A percentile compares a stretch with the other conserved stretches of the same genome.
phyloP scores from a whole-genome alignment of 129 eudicot species.

The Mikania micrantha region DNA sequence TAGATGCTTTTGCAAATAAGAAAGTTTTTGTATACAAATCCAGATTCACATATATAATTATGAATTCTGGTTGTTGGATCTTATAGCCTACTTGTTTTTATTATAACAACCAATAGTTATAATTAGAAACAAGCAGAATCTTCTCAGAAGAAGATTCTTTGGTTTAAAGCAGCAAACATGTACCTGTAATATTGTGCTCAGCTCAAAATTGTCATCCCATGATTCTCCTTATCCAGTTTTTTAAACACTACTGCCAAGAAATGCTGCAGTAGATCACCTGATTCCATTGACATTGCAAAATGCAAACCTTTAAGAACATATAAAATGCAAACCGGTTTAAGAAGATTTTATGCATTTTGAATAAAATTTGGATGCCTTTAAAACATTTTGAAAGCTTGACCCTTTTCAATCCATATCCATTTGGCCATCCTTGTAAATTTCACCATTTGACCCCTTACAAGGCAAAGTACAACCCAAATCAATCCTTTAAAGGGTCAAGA shows the following conservation, averaged over 20 bases:
- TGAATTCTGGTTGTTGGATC: background rate
- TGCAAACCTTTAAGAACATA: constrained; percentile 10
- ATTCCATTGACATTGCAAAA: constrained; percentile 20
- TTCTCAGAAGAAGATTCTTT: background rate
- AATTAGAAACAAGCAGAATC: background rate
- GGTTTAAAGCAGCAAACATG: constrained; percentile 4
- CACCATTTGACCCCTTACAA: background rate
- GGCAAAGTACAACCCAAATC: background rate
- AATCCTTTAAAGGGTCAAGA: constrained; percentile 15
- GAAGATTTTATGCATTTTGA: too few species aligned
- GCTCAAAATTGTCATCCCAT: constrained; percentile 95
- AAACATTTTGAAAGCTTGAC: background rate
- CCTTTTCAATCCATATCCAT: background rate
- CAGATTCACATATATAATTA: background rate
- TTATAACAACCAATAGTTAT: background rate
- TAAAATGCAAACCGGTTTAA: too few species aligned
- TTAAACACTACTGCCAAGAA: constrained; percentile 66
- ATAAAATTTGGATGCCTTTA: background rate
- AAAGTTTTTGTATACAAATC: background rate
- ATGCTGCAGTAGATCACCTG: constrained; percentile 98
- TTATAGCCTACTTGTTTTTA: background rate
- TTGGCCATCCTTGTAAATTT: background rate
- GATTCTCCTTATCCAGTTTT: constrained; percentile 92
- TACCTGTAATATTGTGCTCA: constrained; percentile 88
- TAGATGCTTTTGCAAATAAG: background rate